Percentiles rank a stretch among this genome's conserved stretches.
Evolutionary conservation across 306 rosid genomes (phyloP).

Genomic region (Prunus salicina): DNA sequence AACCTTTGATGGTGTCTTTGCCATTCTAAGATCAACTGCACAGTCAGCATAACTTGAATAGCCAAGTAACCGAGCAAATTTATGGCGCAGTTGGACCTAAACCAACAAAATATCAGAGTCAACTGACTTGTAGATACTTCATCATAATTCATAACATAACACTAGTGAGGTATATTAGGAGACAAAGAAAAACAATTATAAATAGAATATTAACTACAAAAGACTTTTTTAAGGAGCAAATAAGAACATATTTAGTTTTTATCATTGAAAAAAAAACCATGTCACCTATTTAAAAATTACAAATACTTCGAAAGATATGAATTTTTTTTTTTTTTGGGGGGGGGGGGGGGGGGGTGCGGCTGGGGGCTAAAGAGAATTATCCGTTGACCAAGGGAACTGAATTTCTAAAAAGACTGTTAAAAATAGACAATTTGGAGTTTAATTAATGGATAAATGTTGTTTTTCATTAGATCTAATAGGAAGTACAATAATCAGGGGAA

Average conservation of each 20-base stretch:
- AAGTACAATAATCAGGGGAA: neutral
- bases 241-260: neutral
- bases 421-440: neutral
- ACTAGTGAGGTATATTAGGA: neutral
- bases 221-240: neutral
- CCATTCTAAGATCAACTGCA: constrained; percentile 81
- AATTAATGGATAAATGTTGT: neutral
- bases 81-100: constrained; percentile 89
- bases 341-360: no score
- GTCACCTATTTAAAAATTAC: neutral
- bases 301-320: neutral
- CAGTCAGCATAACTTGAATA: constrained; percentile 88
- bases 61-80: constrained; percentile 82
- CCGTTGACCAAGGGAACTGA: neutral
- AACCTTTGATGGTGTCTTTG: constrained; percentile 91
- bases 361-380: neutral
- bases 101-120: constrained; percentile 22
- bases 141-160: neutral
- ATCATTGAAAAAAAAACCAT: neutral
- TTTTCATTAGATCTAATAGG: neutral
- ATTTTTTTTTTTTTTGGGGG: neutral
- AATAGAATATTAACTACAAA: neutral
- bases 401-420: neutral
- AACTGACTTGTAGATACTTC: neutral
- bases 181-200: constrained; percentile 9